phyloP scores from a whole-genome alignment of 441 rosid genomes.

The Adansonia rubrostipa region DNA sequence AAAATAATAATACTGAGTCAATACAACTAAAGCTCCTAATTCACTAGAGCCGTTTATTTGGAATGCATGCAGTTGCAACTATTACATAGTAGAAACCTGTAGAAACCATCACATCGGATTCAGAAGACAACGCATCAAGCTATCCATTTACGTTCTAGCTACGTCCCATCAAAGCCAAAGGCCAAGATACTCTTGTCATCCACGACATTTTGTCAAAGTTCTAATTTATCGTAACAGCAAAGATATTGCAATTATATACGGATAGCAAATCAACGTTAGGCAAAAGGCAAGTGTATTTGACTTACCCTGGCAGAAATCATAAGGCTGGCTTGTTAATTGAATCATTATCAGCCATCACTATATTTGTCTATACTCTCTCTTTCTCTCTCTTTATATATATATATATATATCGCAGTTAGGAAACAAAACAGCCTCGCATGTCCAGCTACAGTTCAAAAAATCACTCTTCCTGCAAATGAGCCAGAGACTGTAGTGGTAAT shows the following conservation, averaged over 20 bases:
- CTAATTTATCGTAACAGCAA: background rate
- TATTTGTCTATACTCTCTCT: too few relatives aligned
- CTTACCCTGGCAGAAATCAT: background rate
- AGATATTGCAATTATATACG: background rate
- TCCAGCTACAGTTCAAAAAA: conserved; percentile 33
- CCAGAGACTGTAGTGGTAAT: conserved; percentile 17
- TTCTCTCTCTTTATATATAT: too few relatives aligned
- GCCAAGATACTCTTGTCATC: background rate
- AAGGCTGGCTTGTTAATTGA: too few relatives aligned
- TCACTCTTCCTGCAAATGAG: conserved; percentile 33
- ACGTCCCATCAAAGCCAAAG: conserved; percentile 12
- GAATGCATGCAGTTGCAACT: background rate
- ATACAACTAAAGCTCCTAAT: too few relatives aligned
- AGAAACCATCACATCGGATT: conserved; percentile 15
- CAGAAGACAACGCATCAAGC: background rate
- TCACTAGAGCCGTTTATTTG: too few relatives aligned
- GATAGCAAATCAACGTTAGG: too few relatives aligned
- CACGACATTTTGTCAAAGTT: background rate
- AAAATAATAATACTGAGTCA: too few relatives aligned
- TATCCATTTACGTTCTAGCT: background rate
- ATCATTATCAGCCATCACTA: too few relatives aligned
- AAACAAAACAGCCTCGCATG: background rate
- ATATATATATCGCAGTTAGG: too few relatives aligned
- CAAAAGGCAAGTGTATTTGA: background rate
- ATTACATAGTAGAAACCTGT: background rate